Evolutionary conservation across 768 basidiomycete genomes (phyloP).

Genomic region (Tricholoma terreum): DNA sequence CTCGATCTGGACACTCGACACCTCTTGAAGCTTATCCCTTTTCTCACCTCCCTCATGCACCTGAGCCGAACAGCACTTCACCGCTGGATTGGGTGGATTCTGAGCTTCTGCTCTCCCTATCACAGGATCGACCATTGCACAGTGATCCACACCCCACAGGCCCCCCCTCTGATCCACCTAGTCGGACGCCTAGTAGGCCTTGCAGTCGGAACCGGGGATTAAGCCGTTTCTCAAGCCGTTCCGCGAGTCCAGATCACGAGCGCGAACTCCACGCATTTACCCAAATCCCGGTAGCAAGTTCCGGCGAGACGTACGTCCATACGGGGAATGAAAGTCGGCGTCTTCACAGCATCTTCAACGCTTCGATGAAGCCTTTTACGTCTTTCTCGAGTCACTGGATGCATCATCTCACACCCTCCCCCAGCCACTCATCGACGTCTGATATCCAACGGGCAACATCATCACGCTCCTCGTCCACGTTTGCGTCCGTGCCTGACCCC

Average conservation of each 20-base stretch:
- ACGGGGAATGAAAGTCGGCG: slow-evolving; percentile 48
- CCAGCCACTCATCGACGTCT: slow-evolving; percentile 7
- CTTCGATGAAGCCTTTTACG: slow-evolving; percentile 63
- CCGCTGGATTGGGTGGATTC: slow-evolving; percentile 82
- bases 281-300: slow-evolving; percentile 15
- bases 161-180: slow-evolving; percentile 22
- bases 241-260: slow-evolving; percentile 56
- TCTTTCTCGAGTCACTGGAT: slow-evolving; percentile 44
- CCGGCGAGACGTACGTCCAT: slow-evolving; percentile 53
- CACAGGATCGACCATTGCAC: slow-evolving; percentile 30
- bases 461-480: slow-evolving; percentile 8
- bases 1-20: slow-evolving; percentile 34
- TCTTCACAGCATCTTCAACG: slow-evolving; percentile 49
- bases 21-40: slow-evolving; percentile 37
- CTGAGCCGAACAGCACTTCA: slow-evolving; percentile 40
- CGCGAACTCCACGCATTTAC: slow-evolving; percentile 9
- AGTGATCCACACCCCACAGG: slow-evolving; percentile 10
- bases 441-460: not conserved
- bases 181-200: slow-evolving; percentile 21
- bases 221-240: slow-evolving; percentile 37
- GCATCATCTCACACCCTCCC: slow-evolving; percentile 25
- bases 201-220: slow-evolving; percentile 21
- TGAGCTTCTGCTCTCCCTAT: slow-evolving; percentile 71
- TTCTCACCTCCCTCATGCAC: slow-evolving; percentile 45
- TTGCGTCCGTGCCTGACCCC: slow-evolving; percentile 14